phyloP scores from a whole-genome alignment of 2,329 filamentous ascomycete species.

The Neurospora crassa region DNA sequence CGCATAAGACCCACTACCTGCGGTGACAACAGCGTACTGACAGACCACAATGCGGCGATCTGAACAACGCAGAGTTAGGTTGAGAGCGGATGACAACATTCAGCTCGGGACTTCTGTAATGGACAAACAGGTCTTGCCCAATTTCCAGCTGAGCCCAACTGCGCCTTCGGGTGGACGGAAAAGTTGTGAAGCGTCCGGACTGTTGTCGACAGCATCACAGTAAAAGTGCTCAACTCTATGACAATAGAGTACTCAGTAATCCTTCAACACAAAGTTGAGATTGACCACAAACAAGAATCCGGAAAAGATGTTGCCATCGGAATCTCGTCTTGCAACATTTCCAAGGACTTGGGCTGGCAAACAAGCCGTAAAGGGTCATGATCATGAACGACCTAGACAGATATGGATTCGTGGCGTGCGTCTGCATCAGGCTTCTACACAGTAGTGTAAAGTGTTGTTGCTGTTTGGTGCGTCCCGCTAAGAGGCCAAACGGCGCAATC shows the following conservation, averaged over 20 bases:
- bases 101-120: not conserved
- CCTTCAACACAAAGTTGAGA: not conserved
- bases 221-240: not conserved
- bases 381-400: not conserved
- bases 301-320: not conserved
- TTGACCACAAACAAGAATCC: not conserved
- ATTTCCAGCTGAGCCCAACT: not conserved
- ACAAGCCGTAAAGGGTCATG: not conserved
- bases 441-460: not conserved
- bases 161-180: not conserved
- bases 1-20: not conserved
- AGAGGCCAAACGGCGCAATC: not conserved
- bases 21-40: not conserved
- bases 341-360: not conserved
- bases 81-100: not conserved
- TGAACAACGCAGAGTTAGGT: not conserved
- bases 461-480: not conserved
- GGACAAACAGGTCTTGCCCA: not conserved
- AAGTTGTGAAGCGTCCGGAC: not conserved
- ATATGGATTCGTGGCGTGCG: not conserved
- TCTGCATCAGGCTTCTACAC: not conserved
- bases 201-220: not conserved
- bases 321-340: not conserved
- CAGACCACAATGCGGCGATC: not conserved
- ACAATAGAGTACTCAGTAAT: not conserved